Evolutionary conservation across 495 filamentous ascomycete genomes (phyloP), one percentile per base, ranked within the genome.

Genomic region (Tuber magnatum): DNA sequence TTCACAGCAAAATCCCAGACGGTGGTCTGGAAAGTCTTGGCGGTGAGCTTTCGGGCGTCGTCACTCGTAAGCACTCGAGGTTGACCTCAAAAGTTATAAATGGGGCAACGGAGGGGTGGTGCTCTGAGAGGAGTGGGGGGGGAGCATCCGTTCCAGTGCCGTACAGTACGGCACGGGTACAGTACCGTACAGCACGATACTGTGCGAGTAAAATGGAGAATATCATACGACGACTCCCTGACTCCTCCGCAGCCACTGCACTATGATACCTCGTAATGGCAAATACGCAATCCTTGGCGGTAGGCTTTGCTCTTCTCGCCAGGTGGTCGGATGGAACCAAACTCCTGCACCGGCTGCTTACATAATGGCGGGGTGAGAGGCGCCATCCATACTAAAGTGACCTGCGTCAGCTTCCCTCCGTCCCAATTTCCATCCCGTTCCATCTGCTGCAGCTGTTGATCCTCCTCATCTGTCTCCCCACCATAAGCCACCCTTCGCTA

Each of bases 351-450:
- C 32, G 32, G 74, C 39, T 69, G 56, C 76, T 78, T 79, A 79
- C 74, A 76, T 79, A 79, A 79, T 73, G 68, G 77, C 72, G 77
- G 77, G 76, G 77, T 69, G 77, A 77, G 75, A 71, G 69, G 77
- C 75, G 69, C 72, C 65, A 74, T 68, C n/a, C 73, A 69, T 32
- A 74, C 68, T 42, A 65, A 73, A 44, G 73, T 61, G 77, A 77
- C 76, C 77, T 78, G 75, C 75, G 71, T 68, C 71, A 42, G 72
- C 72, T 76, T 68, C 71, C 48, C 74, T 68, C 76, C 73, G 72
- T 77, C 73, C 69, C 61, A 68, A 75, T 70, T 68, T 68, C 61
- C 61, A 70, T 68, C 43, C 42, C 68, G 42, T 71, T 75, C n/a
- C 71, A 74, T 71, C 68, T 65, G 3, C n/a, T 38, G 42, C 61